These are phyloP conservation scores for Lasiodiplodia sp. DNA, from an alignment of 2,329 filamentous ascomycete species.

Conservation along the genomic window DNA sequence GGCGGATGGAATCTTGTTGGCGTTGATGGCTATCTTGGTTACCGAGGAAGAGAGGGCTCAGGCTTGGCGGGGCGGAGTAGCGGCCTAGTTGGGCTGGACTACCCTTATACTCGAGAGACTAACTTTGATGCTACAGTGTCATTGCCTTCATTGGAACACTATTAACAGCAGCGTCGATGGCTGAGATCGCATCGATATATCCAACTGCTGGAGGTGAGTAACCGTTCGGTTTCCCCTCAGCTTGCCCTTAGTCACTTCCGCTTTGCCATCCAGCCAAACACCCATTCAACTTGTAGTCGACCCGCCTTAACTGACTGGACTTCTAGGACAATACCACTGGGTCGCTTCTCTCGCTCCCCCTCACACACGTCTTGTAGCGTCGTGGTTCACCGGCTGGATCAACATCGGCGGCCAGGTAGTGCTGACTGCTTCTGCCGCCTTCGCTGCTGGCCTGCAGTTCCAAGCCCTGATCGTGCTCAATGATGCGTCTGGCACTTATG, in stretches of 20 bases:
- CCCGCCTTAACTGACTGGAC: not conserved
- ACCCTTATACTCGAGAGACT: not conserved
- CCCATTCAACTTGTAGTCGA: conserved; percentile 3
- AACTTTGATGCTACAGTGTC: conserved; percentile 33
- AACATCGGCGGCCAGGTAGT: conserved; percentile 57
- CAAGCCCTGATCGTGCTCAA: conserved; percentile 56
- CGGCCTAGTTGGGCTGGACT: not conserved
- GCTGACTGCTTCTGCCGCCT: conserved; percentile 57
- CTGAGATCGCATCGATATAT: conserved; percentile 75
- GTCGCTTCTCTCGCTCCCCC: conserved; percentile 50
- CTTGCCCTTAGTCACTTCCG: not conserved
- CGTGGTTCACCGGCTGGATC: conserved; percentile 54
- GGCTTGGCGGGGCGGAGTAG: not conserved
- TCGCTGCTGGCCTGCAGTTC: conserved; percentile 54
- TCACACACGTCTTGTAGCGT: conserved; percentile 45
- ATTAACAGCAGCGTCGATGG: conserved; percentile 72
- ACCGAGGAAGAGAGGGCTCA: too few species aligned
- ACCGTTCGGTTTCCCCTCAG: conserved; percentile 65
- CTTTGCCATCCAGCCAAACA: not conserved
- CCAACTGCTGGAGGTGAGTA: conserved; percentile 66
- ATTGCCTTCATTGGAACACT: conserved; percentile 60
- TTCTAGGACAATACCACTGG: conserved; percentile 55
- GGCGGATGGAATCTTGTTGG: not conserved
- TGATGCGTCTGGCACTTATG: conserved; percentile 45
- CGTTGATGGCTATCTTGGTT: conserved; percentile 36